Percentiles rank a stretch among this genome's conserved stretches.
Evolutionary conservation across 257 asterid species (phyloP).

Genomic region (Nicotiana undulata): DNA sequence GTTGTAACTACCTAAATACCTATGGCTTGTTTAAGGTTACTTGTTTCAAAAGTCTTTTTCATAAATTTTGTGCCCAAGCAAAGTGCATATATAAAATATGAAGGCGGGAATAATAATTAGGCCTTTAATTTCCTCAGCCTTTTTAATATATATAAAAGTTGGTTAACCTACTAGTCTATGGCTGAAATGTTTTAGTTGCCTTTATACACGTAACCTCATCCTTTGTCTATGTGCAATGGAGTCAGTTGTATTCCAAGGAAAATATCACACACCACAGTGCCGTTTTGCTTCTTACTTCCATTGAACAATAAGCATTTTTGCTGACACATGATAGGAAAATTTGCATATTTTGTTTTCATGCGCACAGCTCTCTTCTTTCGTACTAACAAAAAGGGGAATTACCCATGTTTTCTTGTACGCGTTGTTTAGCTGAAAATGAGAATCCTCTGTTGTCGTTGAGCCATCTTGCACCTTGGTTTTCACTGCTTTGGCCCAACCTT

Average conservation of each 20-base stretch:
- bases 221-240: not conserved
- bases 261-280: not conserved
- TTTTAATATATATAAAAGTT: too few species aligned
- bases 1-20: too few species aligned
- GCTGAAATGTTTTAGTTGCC: not conserved
- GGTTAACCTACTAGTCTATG: not conserved
- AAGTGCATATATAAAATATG: too few species aligned
- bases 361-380: not conserved
- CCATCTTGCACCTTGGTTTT: not conserved
- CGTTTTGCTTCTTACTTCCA: not conserved
- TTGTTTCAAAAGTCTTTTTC: too few species aligned
- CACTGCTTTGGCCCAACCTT: not conserved
- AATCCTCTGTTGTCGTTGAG: not conserved
- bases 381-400: not conserved
- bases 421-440: constrained; percentile 3
- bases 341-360: not conserved
- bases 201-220: not conserved
- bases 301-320: not conserved
- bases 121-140: too few species aligned
- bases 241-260: not conserved
- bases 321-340: not conserved
- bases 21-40: too few species aligned
- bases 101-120: too few species aligned
- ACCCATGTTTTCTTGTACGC: not conserved
- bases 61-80: too few species aligned